Percentiles rank a stretch among this genome's conserved stretches.
Conservation (phyloP, 352 stramenopile genomes). For the Peronospora farinosa region DNA sequence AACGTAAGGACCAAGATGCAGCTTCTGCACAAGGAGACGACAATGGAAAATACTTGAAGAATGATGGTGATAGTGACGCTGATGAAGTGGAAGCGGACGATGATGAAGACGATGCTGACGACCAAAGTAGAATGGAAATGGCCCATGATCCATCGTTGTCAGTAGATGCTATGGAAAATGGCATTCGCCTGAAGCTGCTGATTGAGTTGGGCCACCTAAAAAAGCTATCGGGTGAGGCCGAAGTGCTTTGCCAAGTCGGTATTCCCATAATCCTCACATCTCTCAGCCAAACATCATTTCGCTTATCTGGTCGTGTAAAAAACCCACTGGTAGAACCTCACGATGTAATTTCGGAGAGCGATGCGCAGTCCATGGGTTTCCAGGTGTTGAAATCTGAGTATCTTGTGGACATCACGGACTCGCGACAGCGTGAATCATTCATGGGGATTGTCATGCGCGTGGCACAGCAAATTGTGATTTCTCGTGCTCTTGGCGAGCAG, state of each 20-base stretch:
- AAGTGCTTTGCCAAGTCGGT: constrained; percentile 75
- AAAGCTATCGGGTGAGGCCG: constrained; percentile 51
- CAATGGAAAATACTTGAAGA: constrained; percentile 8
- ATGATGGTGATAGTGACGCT: constrained; percentile 25
- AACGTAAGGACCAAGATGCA: constrained; percentile 22
- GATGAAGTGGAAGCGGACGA: constrained; percentile 58
- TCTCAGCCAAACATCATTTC: constrained; percentile 71
- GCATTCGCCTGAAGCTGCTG: constrained; percentile 67
- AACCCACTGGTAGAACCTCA: constrained; percentile 42
- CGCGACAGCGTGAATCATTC: constrained; percentile 65
- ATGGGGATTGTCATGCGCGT: constrained; percentile 83
- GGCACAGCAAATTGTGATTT: constrained; percentile 77
- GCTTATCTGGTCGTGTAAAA: constrained; percentile 61
- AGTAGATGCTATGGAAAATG: constrained; percentile 83
- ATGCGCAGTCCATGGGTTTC: constrained; percentile 64
- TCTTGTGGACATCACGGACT: constrained; percentile 73
- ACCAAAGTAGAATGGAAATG: constrained; percentile 50
- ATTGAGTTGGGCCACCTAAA: constrained; percentile 79
- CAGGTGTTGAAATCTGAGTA: constrained; percentile 81
- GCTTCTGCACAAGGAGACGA: constrained; percentile 7
- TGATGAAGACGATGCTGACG: constrained; percentile 43
- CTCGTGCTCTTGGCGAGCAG: constrained; percentile 56
- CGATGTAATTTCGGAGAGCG: constrained; percentile 50
- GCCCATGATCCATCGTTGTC: constrained; percentile 68
- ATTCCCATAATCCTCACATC: constrained; percentile 81